Evolutionary conservation across 1,284 basidiomycete species (phyloP).

Genomic region (Ceratobasidium sp.): DNA sequence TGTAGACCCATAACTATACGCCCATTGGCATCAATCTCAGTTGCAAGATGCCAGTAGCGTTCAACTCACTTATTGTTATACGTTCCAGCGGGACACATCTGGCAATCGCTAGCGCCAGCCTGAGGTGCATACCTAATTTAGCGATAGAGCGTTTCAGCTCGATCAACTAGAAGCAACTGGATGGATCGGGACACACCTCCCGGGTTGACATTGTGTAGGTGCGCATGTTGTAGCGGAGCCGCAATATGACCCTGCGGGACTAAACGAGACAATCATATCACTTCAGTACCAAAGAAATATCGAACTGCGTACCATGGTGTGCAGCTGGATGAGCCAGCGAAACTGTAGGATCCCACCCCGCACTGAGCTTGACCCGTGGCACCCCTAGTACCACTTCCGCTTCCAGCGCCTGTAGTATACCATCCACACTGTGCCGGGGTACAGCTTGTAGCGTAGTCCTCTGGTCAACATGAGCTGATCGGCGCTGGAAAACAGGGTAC

Average conservation of each 20-base stretch:
- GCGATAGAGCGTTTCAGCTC: not conserved
- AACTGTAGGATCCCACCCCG: conserved; percentile 17
- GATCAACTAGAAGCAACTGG: not conserved
- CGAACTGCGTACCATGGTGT: not conserved
- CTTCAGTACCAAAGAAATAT: not conserved
- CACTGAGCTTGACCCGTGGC: not conserved
- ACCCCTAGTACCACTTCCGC: not conserved
- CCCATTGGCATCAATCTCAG: not conserved
- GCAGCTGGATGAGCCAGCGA: conserved; percentile 12
- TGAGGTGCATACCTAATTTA: not conserved
- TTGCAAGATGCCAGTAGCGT: not conserved
- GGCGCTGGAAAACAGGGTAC: not conserved
- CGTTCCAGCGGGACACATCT: conserved; percentile 14
- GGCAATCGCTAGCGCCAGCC: conserved; percentile 12
- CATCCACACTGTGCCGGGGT: conserved; percentile 18
- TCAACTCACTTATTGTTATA: conserved; percentile 14
- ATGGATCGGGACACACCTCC: not conserved
- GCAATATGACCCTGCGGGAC: conserved; percentile 23
- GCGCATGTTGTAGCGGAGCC: conserved; percentile 17
- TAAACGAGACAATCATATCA: not conserved
- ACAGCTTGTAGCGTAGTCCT: not conserved
- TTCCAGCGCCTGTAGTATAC: not conserved
- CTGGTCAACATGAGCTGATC: not conserved
- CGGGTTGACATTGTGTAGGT: conserved; percentile 18
- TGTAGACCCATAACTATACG: conserved; percentile 10